A percentile compares a stretch with the other conserved stretches of the same genome.
Conservation (phyloP, 768 basidiomycete species). For the Lactarius psammicola region DNA sequence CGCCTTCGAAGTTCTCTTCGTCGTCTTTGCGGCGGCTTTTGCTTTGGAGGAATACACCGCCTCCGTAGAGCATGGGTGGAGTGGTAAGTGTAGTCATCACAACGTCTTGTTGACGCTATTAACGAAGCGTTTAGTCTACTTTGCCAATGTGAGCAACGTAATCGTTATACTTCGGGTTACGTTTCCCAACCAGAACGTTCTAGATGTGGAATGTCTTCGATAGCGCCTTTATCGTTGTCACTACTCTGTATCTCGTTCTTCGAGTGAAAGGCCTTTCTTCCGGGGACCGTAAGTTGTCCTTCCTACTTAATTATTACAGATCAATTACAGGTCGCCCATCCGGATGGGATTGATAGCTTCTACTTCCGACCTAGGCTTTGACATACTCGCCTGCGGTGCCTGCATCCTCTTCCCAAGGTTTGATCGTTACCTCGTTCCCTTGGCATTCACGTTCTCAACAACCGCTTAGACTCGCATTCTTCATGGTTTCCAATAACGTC, state of each 20-base stretch:
- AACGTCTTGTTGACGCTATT: background rate
- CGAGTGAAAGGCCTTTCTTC: slow-evolving; percentile 60
- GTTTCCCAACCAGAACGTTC: background rate
- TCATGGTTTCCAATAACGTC: slow-evolving; percentile 74
- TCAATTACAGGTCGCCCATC: slow-evolving; percentile 1
- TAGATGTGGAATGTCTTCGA: slow-evolving; percentile 94
- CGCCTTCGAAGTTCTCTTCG: slow-evolving; percentile 67
- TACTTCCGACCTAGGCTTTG: slow-evolving; percentile 68
- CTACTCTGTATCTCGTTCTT: slow-evolving; percentile 62
- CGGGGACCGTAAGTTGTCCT: slow-evolving; percentile 47
- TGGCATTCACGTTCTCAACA: slow-evolving; percentile 6
- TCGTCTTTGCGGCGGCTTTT: slow-evolving; percentile 76
- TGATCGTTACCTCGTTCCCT: slow-evolving; percentile 20
- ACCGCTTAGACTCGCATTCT: slow-evolving; percentile 66
- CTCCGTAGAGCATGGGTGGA: slow-evolving; percentile 84
- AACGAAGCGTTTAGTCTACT: slow-evolving; percentile 55
- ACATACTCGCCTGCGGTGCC: slow-evolving; percentile 79
- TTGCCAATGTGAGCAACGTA: slow-evolving; percentile 62
- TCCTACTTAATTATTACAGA: background rate
- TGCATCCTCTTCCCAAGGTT: slow-evolving; percentile 85
- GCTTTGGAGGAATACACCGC: slow-evolving; percentile 85
- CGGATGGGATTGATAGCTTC: background rate
- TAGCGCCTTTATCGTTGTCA: slow-evolving; percentile 67
- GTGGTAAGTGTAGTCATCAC: slow-evolving; percentile 50
- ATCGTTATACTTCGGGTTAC: background rate